Evolutionary conservation across 2,329 filamentous ascomycete genomes (phyloP).

Genomic region (Parascedosporium putredinis): DNA sequence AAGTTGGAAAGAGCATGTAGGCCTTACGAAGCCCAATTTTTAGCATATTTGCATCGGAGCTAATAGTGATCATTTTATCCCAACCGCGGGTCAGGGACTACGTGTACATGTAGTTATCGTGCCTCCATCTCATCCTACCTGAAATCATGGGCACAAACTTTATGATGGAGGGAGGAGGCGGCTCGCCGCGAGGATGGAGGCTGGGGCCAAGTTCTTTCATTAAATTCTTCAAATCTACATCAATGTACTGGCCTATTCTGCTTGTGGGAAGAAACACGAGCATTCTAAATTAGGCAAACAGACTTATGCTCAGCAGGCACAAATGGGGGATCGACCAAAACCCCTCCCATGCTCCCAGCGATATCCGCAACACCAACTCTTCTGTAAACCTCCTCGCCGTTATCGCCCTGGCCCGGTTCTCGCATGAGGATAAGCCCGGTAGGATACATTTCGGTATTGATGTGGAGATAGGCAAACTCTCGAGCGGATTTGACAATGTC

Average conservation of each 20-base stretch:
- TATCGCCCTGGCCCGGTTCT: not conserved
- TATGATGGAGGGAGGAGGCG: no score
- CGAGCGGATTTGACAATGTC: not conserved
- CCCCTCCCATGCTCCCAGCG: not conserved
- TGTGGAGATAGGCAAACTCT: not conserved
- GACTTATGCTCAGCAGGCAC: not conserved
- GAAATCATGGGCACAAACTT: no score
- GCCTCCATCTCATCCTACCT: no score
- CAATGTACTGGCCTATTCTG: no score
- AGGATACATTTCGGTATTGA: not conserved
- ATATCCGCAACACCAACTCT: not conserved
- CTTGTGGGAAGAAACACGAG: no score
- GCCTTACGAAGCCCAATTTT: not conserved
- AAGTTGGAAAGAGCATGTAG: not conserved
- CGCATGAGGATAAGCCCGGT: not conserved
- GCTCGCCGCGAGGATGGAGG: no score
- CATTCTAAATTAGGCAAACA: not conserved
- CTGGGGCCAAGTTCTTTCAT: no score
- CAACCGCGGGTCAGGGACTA: no score
- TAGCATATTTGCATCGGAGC: not conserved
- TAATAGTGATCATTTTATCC: not conserved
- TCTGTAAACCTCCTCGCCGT: not conserved
- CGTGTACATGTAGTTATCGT: no score
- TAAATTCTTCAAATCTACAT: no score
- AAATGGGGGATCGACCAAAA: not conserved